Evolutionary conservation across 1,284 basidiomycete genomes (phyloP), one percentile per base, ranked within the genome.

Genomic region (Coriolopsis trogii): DNA sequence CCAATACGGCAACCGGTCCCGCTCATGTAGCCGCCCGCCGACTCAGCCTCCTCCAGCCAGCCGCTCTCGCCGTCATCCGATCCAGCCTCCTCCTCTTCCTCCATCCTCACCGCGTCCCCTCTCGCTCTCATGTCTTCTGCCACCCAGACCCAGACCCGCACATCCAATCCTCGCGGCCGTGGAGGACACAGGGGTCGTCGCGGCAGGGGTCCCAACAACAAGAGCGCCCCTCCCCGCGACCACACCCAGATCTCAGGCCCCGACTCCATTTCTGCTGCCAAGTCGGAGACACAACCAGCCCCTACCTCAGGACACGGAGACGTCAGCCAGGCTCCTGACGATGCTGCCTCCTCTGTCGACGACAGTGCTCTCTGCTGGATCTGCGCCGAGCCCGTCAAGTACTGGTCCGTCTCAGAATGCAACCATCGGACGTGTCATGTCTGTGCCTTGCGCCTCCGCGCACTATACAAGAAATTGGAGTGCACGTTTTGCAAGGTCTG

Each of bases 401-500:
- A 93, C 67, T 95, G 88, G 71, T 86, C 92, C 9, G 73, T 98
- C 15, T 89, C 93, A 7, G 84, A 89, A 43, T 99, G 96, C 73
- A 93, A 94, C 66, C 96, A 99, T 69, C 78, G 89, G 36, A 94
- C 91, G 6, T 96, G 93, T 73, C 92, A 95, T 72, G 87, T 97
- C 49, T 99, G 96, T 66, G 88, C 93, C 1, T 73, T 98, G 42
- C 83, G 96, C n/a, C 73, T 99, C 23, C 76, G 95, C 25, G 94
- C 93, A 1, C 77, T 99, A 51, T 99, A 98, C 79, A 98, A 98
- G 74, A 92, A 89, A 67, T 74, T 74, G 49, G 92, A 96, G 13
- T 99, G 96, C 70, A 94, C 95, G 2, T 97, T 97, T 69, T 99
- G 97, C 81, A 99, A 98, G 81, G 91, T 89, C 46, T 6, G 77